These are phyloP conservation scores for Trametes sp. DNA, from an alignment of 1,284 basidiomycete species.

Conservation along the genomic window DNA sequence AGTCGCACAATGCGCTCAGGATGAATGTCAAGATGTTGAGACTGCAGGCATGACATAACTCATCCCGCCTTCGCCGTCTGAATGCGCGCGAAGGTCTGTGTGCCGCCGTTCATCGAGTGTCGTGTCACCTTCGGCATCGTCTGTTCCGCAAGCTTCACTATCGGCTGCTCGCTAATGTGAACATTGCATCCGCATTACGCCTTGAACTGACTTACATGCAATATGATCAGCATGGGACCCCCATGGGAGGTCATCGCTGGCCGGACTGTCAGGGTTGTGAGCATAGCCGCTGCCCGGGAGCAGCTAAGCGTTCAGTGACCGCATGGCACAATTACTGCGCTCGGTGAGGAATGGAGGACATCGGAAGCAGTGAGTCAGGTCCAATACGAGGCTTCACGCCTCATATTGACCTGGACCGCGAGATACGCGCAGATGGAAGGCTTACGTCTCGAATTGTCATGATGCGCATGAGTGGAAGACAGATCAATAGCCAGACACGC, in stretches of 20 bases:
- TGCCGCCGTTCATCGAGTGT: background rate
- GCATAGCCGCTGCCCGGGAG: background rate
- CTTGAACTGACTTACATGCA: background rate
- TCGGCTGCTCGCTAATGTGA: background rate
- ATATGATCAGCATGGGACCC: slow-evolving; percentile 1
- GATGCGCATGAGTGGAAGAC: background rate
- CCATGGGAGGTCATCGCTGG: background rate
- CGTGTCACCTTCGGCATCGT: background rate
- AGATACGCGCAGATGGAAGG: no score
- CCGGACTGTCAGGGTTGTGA: background rate
- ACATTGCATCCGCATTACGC: background rate
- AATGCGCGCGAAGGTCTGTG: background rate
- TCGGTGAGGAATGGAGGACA: background rate
- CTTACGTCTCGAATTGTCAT: background rate
- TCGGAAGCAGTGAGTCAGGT: background rate
- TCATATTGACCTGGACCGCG: background rate
- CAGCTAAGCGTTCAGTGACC: slow-evolving; percentile 14
- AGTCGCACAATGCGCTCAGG: background rate
- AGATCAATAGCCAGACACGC: no score
- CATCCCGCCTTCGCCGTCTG: background rate
- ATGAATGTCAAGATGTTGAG: background rate
- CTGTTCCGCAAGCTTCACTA: background rate
- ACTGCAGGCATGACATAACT: background rate
- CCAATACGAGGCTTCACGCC: background rate
- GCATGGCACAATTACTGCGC: slow-evolving; percentile 11